Evolutionary conservation across 2,329 filamentous ascomycete genomes (phyloP), one percentile per base, ranked within the genome.

Genomic region (Aureobasidium pullulans): DNA sequence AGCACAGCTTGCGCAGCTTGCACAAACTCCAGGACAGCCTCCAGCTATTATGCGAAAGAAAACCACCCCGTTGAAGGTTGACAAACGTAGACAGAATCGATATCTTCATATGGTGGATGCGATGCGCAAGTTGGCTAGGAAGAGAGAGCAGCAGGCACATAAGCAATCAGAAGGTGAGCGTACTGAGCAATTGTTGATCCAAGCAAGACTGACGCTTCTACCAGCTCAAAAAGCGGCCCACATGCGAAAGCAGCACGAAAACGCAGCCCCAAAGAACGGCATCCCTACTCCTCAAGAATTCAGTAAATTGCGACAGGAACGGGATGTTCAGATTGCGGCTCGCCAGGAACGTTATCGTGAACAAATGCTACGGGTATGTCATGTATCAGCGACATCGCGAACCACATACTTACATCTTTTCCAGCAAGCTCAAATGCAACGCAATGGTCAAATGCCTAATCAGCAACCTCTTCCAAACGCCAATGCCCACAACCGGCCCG

Each of bases 101-200:
- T 90, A 96, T 69, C 78, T 97, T 60, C 89, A 88, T 47, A 81
- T 97, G 67, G 86, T 99, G 65, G 93, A 97, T 73, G 89, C 89
- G 3, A 96, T 97, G 90, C 84, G 92, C 43, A 99, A 97, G 71
- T 74, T 96, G 49, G 92, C 92, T 0, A 95, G 96, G 79, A 97
- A 96, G 75, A 84, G 93, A 29, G 94, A 99, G 74, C 88, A 88
- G 10, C 81, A 84, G 29, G 77, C 85, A 31, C 90, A 94, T 70
- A 97, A 97, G 76, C 89, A 94, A 70, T 88, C 93, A 69, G 90
- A 96, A 70, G 80, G 79, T 80, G 72, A 71, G 72, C 62, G 39
- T 78, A 72, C 71, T 31, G 11, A 4, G 16, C 39, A 50, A 37
- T 15, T 31, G 10, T 46, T 36, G 1, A 1, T 61, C 10, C 47